These are phyloP conservation scores for Aegle marmelos DNA, from an alignment of 345 rosid species.

Conservation along the genomic window DNA sequence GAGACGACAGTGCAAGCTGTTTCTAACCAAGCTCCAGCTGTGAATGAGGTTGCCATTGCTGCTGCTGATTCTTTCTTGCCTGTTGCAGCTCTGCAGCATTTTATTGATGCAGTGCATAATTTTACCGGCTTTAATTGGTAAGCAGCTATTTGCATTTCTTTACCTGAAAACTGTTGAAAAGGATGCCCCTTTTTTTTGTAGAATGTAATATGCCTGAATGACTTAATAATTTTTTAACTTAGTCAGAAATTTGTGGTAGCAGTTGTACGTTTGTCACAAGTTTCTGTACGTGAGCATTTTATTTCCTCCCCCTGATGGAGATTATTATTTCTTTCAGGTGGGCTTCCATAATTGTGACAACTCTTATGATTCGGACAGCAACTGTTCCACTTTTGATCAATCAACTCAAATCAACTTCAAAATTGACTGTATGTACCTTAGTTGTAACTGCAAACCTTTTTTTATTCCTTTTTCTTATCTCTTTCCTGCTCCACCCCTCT, in stretches of 20 bases:
- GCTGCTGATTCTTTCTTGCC: slow-evolving; percentile 57
- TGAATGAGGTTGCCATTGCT: slow-evolving; percentile 51
- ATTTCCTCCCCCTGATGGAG: not conserved
- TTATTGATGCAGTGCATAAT: slow-evolving; percentile 39
- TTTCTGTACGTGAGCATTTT: not conserved
- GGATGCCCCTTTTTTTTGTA: not conserved
- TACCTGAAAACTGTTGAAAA: not conserved
- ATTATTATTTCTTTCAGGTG: slow-evolving; percentile 49
- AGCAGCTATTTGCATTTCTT: not conserved
- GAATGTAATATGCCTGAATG: not conserved
- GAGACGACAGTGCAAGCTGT: slow-evolving; percentile 32
- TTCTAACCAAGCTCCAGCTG: slow-evolving; percentile 35
- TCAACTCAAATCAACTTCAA: slow-evolving; percentile 69
- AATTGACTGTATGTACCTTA: slow-evolving; percentile 55
- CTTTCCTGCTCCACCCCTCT: no score
- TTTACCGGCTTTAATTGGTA: slow-evolving; percentile 48
- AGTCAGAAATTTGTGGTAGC: no score
- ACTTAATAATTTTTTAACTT: not conserved
- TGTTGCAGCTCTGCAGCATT: slow-evolving; percentile 44
- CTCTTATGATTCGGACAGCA: slow-evolving; percentile 62
- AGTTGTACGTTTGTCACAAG: not conserved
- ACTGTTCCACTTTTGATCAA: slow-evolving; percentile 71
- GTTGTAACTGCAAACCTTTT: not conserved
- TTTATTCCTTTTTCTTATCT: not conserved
- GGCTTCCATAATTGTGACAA: slow-evolving; percentile 73